Evolutionary conservation across 805 yeast species (phyloP).

Genomic region (Ogataea ramenticola): DNA sequence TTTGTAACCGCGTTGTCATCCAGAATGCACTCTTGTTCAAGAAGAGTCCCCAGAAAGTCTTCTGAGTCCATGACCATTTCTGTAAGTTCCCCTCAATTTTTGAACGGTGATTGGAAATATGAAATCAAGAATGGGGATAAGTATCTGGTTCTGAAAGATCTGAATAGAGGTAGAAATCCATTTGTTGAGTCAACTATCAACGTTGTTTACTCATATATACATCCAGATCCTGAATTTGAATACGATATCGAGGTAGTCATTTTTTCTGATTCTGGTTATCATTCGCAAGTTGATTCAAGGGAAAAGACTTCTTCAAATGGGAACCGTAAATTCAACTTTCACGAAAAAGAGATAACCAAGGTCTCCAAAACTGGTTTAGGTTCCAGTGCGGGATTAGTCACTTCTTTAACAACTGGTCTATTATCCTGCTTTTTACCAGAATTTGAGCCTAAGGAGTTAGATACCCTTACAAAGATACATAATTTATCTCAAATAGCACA

Average conservation of each 20-base stretch:
- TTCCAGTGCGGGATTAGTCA: slow-evolving; percentile 88
- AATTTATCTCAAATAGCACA: slow-evolving; percentile 86
- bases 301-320: slow-evolving; percentile 29
- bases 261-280: slow-evolving; percentile 84
- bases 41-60: slow-evolving; percentile 3
- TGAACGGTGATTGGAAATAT: slow-evolving; percentile 63
- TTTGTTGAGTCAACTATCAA: slow-evolving; percentile 61
- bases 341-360: slow-evolving; percentile 48
- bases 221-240: slow-evolving; percentile 18
- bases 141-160: slow-evolving; percentile 12
- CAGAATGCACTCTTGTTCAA: slow-evolving; percentile 68
- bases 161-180: slow-evolving; percentile 44
- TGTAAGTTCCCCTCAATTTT: slow-evolving; percentile 73
- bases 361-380: slow-evolving; percentile 95
- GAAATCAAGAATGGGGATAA: slow-evolving; percentile 15
- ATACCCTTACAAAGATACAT: slow-evolving; percentile 46
- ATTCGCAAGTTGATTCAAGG: slow-evolving; percentile 55
- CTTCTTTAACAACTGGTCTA: slow-evolving; percentile 69
- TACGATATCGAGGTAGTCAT: slow-evolving; percentile 46
- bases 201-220: slow-evolving; percentile 47
- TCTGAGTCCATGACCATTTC: slow-evolving; percentile 24
- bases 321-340: slow-evolving; percentile 47
- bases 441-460: slow-evolving; percentile 15
- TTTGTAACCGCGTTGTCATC: slow-evolving; percentile 84
- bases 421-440: slow-evolving; percentile 34